phyloP scores from a whole-genome alignment of 2,329 filamentous ascomycete genomes.

The Stemphylium vesicarium region DNA sequence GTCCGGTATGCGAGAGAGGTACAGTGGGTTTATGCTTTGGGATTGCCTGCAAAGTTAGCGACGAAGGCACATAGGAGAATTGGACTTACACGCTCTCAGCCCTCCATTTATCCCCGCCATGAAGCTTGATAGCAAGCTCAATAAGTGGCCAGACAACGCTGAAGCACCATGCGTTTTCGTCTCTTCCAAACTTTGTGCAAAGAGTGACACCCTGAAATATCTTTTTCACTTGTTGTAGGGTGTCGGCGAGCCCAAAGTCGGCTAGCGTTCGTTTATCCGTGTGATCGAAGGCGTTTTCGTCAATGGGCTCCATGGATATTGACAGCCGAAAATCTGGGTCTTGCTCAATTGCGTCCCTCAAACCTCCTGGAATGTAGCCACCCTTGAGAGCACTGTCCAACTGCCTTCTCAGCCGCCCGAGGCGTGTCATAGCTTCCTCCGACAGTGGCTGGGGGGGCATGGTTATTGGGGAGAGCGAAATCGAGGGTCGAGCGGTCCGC shows the following conservation, averaged over 20 bases:
- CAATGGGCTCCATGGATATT: constrained; percentile 15
- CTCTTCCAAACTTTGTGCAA: constrained; percentile 19
- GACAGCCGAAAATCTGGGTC: constrained; percentile 12
- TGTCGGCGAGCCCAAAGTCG: background rate
- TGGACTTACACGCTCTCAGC: constrained; percentile 23
- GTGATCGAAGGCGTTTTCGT: constrained; percentile 12
- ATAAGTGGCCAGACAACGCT: constrained; percentile 28
- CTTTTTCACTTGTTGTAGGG: constrained; percentile 11
- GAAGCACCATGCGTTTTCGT: constrained; percentile 29
- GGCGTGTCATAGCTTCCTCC: constrained; percentile 11
- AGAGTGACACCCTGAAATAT: constrained; percentile 24
- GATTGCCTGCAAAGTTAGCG: constrained; percentile 21
- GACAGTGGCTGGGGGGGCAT: constrained; percentile 10
- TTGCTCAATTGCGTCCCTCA: constrained; percentile 13
- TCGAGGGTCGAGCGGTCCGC: constrained; percentile 16
- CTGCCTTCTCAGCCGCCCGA: constrained; percentile 3
- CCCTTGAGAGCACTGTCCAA: constrained; percentile 8
- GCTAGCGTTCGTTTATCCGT: constrained; percentile 1
- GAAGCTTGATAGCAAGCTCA: constrained; percentile 20
- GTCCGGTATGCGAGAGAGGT: constrained; percentile 20
- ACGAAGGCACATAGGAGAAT: background rate
- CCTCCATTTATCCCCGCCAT: constrained; percentile 22
- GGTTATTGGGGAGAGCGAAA: constrained; percentile 12
- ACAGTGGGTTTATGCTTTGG: constrained; percentile 22
- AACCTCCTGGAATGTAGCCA: constrained; percentile 10